Evolutionary conservation across 2,329 filamentous ascomycete genomes (phyloP).

Genomic region (Westerdykella aurantiaca): DNA sequence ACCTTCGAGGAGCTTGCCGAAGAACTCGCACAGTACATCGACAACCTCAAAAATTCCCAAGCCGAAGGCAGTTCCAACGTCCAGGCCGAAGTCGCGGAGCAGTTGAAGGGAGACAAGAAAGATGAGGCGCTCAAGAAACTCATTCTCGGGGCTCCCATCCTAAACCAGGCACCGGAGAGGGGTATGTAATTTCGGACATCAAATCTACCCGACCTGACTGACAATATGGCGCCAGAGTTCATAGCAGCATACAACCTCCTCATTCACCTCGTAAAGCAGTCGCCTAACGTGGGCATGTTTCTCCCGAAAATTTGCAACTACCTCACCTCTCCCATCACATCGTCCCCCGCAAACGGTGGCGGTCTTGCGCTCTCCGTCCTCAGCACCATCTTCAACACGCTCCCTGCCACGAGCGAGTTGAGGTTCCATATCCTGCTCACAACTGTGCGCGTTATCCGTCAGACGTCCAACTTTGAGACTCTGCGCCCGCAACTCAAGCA

Average conservation of each 20-base stretch:
- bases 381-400: slow-evolving; percentile 93
- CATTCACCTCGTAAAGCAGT: slow-evolving; percentile 85
- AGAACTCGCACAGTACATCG: slow-evolving; percentile 93
- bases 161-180: slow-evolving; percentile 89
- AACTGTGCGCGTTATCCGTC: slow-evolving; percentile 76
- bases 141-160: slow-evolving; percentile 67
- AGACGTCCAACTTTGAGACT: slow-evolving; percentile 64
- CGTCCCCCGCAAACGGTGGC: slow-evolving; percentile 77
- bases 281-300: slow-evolving; percentile 76
- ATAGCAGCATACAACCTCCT: slow-evolving; percentile 95
- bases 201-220: slow-evolving; percentile 13
- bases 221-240: slow-evolving; percentile 58
- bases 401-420: slow-evolving; percentile 67
- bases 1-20: slow-evolving; percentile 86
- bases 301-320: slow-evolving; percentile 84
- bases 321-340: slow-evolving; percentile 74
- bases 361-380: slow-evolving; percentile 84
- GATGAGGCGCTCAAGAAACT: slow-evolving; percentile 87
- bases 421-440: slow-evolving; percentile 88
- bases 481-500: slow-evolving; percentile 78
- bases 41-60: slow-evolving; percentile 64
- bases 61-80: slow-evolving; percentile 50
- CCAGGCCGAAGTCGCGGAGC: slow-evolving; percentile 61
- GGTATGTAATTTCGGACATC: slow-evolving; percentile 38
- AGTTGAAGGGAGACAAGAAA: slow-evolving; percentile 62